A percentile compares a stretch with the other conserved stretches of the same genome.
Evolutionary conservation across 305 asterid species (phyloP).

Genomic region (Petunia hybrid): DNA sequence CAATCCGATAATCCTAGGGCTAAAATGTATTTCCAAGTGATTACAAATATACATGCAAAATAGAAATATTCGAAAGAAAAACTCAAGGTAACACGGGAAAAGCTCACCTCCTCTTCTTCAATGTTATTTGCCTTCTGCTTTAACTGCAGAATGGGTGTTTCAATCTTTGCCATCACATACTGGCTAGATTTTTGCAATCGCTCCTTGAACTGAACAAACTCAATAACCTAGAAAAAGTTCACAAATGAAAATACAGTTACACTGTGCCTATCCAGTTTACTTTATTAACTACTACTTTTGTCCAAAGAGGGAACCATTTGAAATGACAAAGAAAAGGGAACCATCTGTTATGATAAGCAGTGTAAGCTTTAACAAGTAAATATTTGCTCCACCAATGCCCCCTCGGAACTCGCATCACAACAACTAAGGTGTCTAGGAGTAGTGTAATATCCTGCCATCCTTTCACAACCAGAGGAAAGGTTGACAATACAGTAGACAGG

Average conservation of each 20-base stretch:
- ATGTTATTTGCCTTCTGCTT: constrained; percentile 78
- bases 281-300: constrained; percentile 20
- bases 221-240: constrained; percentile 68
- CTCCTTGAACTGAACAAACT: constrained; percentile 95
- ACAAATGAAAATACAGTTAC: constrained; percentile 36
- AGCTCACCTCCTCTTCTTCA: constrained; percentile 81
- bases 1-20: constrained; percentile 9
- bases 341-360: neutral
- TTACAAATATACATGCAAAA: constrained; percentile 22
- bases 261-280: neutral
- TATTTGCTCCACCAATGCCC: constrained; percentile 23
- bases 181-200: constrained; percentile 84
- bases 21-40: constrained; percentile 1
- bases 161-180: constrained; percentile 84
- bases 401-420: constrained; percentile 6
- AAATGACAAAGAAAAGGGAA: neutral
- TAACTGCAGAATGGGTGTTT: constrained; percentile 83
- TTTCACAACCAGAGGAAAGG: constrained; percentile 18
- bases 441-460: constrained; percentile 12
- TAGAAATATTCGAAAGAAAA: constrained; percentile 15
- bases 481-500: constrained; percentile 7
- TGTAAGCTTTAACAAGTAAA: neutral
- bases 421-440: neutral
- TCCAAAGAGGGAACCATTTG: neutral
- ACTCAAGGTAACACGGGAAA: constrained; percentile 11